Evolutionary conservation across 2,329 filamentous ascomycete species (phyloP).

Genomic region (Aspergillus pseudotamarii): DNA sequence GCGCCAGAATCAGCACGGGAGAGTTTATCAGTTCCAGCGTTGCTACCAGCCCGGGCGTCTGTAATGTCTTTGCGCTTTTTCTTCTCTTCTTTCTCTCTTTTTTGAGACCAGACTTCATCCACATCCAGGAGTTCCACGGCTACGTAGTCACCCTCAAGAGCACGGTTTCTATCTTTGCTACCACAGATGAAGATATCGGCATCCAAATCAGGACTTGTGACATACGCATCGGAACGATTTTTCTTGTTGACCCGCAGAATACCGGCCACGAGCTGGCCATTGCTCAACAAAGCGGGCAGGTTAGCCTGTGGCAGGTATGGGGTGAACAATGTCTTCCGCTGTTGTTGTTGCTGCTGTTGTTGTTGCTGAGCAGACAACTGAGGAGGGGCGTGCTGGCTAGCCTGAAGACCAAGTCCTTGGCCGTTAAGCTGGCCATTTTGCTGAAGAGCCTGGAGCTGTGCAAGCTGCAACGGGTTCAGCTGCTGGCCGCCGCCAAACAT

Average conservation of each 20-base stretch:
- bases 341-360: slow-evolving; percentile 76
- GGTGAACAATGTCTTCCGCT: slow-evolving; percentile 97
- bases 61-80: slow-evolving; percentile 99
- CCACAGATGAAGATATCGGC: slow-evolving; percentile 99
- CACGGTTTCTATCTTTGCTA: slow-evolving; percentile 97
- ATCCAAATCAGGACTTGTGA: slow-evolving; percentile 90
- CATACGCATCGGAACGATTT: slow-evolving; percentile 97
- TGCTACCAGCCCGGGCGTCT: slow-evolving; percentile 79
- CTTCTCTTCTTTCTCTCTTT: slow-evolving; percentile 99
- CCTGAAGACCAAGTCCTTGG: slow-evolving; percentile 68
- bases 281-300: slow-evolving; percentile 82
- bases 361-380: slow-evolving; percentile 59
- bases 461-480: slow-evolving; percentile 83
- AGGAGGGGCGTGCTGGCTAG: slow-evolving; percentile 72
- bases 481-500: slow-evolving; percentile 82
- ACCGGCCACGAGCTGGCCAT: slow-evolving; percentile 93
- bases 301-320: slow-evolving; percentile 95
- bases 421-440: slow-evolving; percentile 84
- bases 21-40: slow-evolving; percentile 67
- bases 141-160: slow-evolving; percentile 92
- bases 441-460: slow-evolving; percentile 89
- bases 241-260: slow-evolving; percentile 99
- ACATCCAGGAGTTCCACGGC: slow-evolving; percentile 96
- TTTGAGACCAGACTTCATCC: slow-evolving; percentile 97
- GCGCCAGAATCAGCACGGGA: slow-evolving; percentile 60